phyloP scores from a whole-genome alignment of 106 monocot genomes.

The Phalaenopsis equestris region DNA sequence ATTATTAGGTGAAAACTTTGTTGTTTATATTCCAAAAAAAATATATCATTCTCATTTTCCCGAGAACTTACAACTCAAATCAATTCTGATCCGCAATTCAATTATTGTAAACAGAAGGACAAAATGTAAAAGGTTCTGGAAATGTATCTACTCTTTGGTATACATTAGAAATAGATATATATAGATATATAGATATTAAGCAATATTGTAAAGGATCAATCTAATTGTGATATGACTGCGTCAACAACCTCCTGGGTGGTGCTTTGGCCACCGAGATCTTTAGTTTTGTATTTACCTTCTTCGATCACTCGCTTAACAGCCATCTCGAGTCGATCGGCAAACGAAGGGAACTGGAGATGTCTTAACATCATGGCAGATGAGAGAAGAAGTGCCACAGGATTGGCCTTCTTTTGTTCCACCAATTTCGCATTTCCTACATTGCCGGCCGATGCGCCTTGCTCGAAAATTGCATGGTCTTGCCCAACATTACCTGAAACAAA shows the following conservation, averaged over 20 bases:
- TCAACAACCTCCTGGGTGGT: slow-evolving; percentile 17
- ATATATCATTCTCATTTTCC: not conserved
- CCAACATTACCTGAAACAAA: slow-evolving; percentile 34
- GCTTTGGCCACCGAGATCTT: slow-evolving; percentile 14
- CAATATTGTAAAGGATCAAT: not conserved
- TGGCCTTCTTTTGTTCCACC: slow-evolving; percentile 33
- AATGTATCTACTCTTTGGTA: not conserved
- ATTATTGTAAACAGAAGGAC: not conserved
- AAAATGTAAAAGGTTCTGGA: not conserved
- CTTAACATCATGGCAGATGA: slow-evolving; percentile 50
- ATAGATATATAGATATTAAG: not conserved
- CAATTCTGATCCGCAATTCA: not conserved
- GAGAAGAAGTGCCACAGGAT: slow-evolving; percentile 37
- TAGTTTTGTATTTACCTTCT: slow-evolving; percentile 14
- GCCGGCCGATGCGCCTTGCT: slow-evolving; percentile 48
- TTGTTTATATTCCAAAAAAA: not conserved
- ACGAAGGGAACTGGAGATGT: slow-evolving; percentile 44
- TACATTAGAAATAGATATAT: not conserved
- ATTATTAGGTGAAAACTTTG: not conserved
- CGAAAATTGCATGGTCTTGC: slow-evolving; percentile 38
- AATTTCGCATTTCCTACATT: slow-evolving; percentile 35
- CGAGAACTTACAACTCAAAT: not conserved
- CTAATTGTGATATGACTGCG: slow-evolving; percentile 9
- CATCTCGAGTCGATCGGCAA: slow-evolving; percentile 30
- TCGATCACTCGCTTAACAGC: slow-evolving; percentile 12